Evolutionary conservation across 192 early-diverging fungal species (phyloP), one percentile per base, ranked within the genome.

Genomic region (Coemansia sp.): DNA sequence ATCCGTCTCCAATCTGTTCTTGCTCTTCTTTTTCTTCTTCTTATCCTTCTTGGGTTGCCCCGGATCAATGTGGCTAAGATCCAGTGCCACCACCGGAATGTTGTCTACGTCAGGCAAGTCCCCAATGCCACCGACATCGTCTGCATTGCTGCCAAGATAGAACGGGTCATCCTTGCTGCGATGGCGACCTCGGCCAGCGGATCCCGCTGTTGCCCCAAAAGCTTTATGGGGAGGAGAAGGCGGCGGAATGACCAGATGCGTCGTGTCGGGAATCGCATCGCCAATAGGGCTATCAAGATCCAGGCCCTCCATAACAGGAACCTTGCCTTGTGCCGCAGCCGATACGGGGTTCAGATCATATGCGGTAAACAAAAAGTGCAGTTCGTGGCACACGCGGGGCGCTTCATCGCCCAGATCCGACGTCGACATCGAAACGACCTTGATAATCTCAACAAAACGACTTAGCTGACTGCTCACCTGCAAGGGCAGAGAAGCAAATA

Each of bases 291-390:
- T 67, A 61, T 95, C 94, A 26, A 97, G 76, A 72, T 95, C 92
- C 47, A 98, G 71, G 9, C 89, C 93, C 8, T 93, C 90, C 9
- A 94, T 94, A 4, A 97, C 75, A 16, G 94, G 92, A 1, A 98
- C 94, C 70, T 92, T 91, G 64, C 85, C 86, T 77, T 98, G 96
- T 0, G 96, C 96, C 45, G 91, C 92, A 4, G 89, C 85, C 13
- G 93, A 93, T 0, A 98, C 94, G 2, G 95, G 95, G 59, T 94
- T 96, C 15, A 98, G 84, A 48, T 95, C 96, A 57, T 91, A 93
- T 9, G 75, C 84, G 63, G 92, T 88, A 72, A 92, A 96, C 39
- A 93, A 63, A 13, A 70, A 71, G 7, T 84, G 79, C n/a, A 95
- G 79, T 8, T 87, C 86, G 45, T 76, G 66, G 44, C 89, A 77